A percentile compares a stretch with the other conserved stretches of the same genome.
Conservation (phyloP, 192 early-diverging fungal genomes). For the Podila clonocystis region DNA sequence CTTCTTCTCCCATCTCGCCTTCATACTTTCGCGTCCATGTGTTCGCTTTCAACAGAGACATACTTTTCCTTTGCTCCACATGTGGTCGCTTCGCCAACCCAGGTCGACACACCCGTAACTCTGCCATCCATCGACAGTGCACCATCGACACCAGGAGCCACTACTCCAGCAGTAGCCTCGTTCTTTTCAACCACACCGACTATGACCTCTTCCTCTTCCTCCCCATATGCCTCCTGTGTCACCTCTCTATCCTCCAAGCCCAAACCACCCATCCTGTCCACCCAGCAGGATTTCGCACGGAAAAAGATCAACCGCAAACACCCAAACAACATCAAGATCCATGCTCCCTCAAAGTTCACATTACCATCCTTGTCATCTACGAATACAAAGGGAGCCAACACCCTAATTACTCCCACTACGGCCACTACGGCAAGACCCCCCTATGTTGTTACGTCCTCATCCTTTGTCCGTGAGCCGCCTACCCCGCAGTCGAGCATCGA, state of each 20-base stretch:
- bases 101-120: background rate
- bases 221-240: background rate
- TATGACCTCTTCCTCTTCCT: background rate
- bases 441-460: background rate
- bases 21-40: background rate
- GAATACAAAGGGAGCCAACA: background rate
- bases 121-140: background rate
- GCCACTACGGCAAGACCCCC: background rate
- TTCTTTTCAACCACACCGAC: background rate
- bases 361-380: background rate
- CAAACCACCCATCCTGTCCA: background rate
- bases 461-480: background rate
- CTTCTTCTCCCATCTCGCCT: background rate
- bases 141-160: background rate
- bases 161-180: background rate
- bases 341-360: background rate
- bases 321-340: background rate
- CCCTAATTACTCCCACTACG: background rate
- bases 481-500: slow-evolving; percentile 1
- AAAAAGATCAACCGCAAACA: slow-evolving; percentile 5
- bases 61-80: background rate
- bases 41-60: background rate
- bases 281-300: background rate
- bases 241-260: background rate
- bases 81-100: background rate